Conservation (phyloP, 805 yeast genomes). For the Suhomyces sp. region DNA sequence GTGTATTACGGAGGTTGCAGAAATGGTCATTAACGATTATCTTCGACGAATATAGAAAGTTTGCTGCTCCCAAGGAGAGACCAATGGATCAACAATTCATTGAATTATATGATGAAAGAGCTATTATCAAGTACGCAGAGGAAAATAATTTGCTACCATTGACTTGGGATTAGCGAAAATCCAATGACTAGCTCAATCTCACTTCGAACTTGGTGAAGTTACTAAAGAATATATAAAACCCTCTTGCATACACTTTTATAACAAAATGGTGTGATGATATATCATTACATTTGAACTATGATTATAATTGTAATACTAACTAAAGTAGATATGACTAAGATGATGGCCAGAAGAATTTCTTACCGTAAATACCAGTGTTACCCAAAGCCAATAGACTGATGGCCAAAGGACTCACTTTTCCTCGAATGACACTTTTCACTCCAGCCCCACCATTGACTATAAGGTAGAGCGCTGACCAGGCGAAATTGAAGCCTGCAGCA, state of each 20-base stretch:
- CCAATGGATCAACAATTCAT: constrained; percentile 95
- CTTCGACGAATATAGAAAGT: constrained; percentile 91
- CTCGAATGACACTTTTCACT: constrained; percentile 50
- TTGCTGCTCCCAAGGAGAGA: constrained; percentile 92
- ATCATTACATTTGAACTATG: constrained; percentile 5
- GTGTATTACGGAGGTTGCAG: constrained; percentile 85
- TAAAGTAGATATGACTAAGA: neutral
- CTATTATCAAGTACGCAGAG: constrained; percentile 55
- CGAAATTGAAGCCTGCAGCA: constrained; percentile 78
- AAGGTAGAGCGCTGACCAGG: constrained; percentile 77
- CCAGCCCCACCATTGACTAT: constrained; percentile 68
- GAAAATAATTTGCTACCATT: constrained; percentile 63
- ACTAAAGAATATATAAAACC: too few species aligned
- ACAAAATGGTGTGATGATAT: too few species aligned
- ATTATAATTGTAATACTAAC: neutral
- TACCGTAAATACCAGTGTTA: constrained; percentile 68
- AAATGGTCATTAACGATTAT: constrained; percentile 93
- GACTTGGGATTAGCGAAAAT: constrained; percentile 49
- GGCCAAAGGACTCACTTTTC: constrained; percentile 61
- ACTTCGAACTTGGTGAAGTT: too few species aligned
- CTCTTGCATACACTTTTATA: too few species aligned
- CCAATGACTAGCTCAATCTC: too few species aligned
- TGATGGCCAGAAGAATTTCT: constrained; percentile 50
- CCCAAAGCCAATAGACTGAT: constrained; percentile 58
- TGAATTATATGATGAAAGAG: constrained; percentile 76